Conservation (phyloP, 2,329 filamentous ascomycete genomes). For the Arthrobotrys pseudoclavata region DNA sequence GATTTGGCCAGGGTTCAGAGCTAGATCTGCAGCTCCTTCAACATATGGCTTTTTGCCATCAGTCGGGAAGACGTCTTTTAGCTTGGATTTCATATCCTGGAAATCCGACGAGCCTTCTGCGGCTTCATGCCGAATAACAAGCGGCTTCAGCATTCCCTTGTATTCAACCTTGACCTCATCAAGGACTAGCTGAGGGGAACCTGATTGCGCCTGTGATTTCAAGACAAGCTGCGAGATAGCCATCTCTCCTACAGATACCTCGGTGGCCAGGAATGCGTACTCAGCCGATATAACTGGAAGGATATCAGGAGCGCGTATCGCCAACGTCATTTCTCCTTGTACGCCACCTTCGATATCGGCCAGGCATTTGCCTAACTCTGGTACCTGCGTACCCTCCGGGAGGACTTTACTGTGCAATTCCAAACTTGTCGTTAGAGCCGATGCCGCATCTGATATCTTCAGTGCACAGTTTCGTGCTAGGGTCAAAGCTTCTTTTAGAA, state of each 20-base stretch:
- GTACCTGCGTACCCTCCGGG: conserved; percentile 61
- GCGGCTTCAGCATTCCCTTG: conserved; percentile 72
- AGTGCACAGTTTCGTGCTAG: conserved; percentile 73
- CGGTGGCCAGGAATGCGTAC: conserved; percentile 73
- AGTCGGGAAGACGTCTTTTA: conserved; percentile 57
- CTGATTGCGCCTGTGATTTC: conserved; percentile 71
- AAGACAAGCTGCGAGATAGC: conserved; percentile 73
- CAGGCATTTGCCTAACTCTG: conserved; percentile 72
- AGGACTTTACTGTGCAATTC: conserved; percentile 74
- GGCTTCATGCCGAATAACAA: conserved; percentile 68
- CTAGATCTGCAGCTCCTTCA: conserved; percentile 70
- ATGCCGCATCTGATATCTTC: conserved; percentile 70
- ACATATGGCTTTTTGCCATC: conserved; percentile 61
- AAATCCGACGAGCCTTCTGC: conserved; percentile 53
- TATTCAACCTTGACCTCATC: conserved; percentile 72
- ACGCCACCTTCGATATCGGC: conserved; percentile 68
- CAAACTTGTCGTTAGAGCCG: conserved; percentile 76
- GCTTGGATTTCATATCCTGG: conserved; percentile 42
- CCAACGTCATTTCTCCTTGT: conserved; percentile 69
- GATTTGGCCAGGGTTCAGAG: conserved; percentile 76
- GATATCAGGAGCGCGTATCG: conserved; percentile 70
- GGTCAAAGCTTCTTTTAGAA: conserved; percentile 75
- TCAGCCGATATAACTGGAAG: conserved; percentile 72
- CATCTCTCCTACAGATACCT: conserved; percentile 74
- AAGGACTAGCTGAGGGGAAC: conserved; percentile 71